Evolutionary conservation across 140 eudicot species (phyloP).

Genomic region (Senecio squalidus): DNA sequence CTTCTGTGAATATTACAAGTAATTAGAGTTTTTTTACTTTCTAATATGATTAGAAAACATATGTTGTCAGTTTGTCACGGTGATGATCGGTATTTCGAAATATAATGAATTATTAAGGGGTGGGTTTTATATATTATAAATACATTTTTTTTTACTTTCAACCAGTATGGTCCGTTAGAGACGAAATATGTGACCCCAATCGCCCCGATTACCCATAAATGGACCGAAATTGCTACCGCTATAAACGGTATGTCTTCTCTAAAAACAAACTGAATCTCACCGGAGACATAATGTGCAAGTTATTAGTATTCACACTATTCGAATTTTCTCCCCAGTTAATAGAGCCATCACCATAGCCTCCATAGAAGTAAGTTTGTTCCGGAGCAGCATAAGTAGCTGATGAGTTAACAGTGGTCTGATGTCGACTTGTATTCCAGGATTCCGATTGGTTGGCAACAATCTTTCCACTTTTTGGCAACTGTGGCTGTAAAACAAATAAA

Average conservation of each 20-base stretch:
- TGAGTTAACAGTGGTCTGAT: conserved; percentile 38
- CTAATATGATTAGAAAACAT: too few relatives aligned
- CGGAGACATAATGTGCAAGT: conserved; percentile 73
- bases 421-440: conserved; percentile 51
- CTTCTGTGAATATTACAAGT: too few relatives aligned
- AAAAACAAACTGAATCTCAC: conserved; percentile 40
- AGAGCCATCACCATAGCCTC: conserved; percentile 68
- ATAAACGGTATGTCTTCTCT: background rate
- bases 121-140: too few relatives aligned
- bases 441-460: conserved; percentile 54
- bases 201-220: too few relatives aligned
- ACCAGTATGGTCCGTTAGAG: too few relatives aligned
- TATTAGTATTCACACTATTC: conserved; percentile 59
- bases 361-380: conserved; percentile 61
- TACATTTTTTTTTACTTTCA: too few relatives aligned
- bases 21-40: too few relatives aligned
- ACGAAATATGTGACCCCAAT: too few relatives aligned
- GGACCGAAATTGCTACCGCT: background rate
- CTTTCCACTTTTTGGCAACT: conserved; percentile 74
- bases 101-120: too few relatives aligned
- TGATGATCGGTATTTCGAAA: too few relatives aligned
- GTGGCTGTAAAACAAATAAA: conserved; percentile 43
- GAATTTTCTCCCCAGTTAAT: conserved; percentile 78
- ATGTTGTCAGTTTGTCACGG: too few relatives aligned
- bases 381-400: conserved; percentile 37